phyloP scores from a whole-genome alignment of 2,329 filamentous ascomycete genomes.

The Elsinoe arachidis region DNA sequence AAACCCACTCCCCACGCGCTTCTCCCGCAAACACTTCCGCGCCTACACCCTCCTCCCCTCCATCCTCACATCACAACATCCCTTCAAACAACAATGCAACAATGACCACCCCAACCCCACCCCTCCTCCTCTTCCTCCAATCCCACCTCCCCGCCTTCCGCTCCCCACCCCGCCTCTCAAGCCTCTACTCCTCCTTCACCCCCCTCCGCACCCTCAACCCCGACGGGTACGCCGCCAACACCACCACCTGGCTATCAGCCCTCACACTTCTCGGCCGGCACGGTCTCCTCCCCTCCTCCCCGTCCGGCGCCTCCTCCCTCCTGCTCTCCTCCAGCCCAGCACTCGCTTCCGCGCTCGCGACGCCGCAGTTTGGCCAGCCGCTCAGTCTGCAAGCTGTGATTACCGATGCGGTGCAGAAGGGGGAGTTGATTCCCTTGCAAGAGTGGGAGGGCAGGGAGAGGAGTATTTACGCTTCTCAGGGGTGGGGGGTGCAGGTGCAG shows the following conservation, averaged over 20 bases:
- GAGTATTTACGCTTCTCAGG: slow-evolving; percentile 59
- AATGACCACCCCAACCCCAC: slow-evolving; percentile 25
- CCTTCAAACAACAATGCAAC: neutral
- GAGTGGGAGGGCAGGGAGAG: slow-evolving; percentile 58
- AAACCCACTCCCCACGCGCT: neutral
- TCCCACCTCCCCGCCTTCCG: slow-evolving; percentile 41
- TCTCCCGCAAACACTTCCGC: neutral
- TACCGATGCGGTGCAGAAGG: slow-evolving; percentile 60
- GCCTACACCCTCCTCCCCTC: neutral
- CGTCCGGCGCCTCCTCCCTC: slow-evolving; percentile 24
- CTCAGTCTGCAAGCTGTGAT: slow-evolving; percentile 72
- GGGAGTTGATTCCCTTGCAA: slow-evolving; percentile 60
- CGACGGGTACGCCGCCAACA: slow-evolving; percentile 75
- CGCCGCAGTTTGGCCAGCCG: slow-evolving; percentile 69
- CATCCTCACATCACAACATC: neutral
- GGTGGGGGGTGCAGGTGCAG: slow-evolving; percentile 39
- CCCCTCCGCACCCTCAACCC: slow-evolving; percentile 68
- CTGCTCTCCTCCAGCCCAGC: slow-evolving; percentile 49
- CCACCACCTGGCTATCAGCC: slow-evolving; percentile 67
- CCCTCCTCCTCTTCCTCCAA: slow-evolving; percentile 52
- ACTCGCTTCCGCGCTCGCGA: slow-evolving; percentile 63
- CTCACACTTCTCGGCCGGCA: slow-evolving; percentile 59
- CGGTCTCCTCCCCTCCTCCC: slow-evolving; percentile 45
- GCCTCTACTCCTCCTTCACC: slow-evolving; percentile 81
- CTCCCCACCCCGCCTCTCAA: slow-evolving; percentile 60